phyloP scores from a whole-genome alignment of 495 filamentous ascomycete species.

The Lepidopterella palustris region DNA sequence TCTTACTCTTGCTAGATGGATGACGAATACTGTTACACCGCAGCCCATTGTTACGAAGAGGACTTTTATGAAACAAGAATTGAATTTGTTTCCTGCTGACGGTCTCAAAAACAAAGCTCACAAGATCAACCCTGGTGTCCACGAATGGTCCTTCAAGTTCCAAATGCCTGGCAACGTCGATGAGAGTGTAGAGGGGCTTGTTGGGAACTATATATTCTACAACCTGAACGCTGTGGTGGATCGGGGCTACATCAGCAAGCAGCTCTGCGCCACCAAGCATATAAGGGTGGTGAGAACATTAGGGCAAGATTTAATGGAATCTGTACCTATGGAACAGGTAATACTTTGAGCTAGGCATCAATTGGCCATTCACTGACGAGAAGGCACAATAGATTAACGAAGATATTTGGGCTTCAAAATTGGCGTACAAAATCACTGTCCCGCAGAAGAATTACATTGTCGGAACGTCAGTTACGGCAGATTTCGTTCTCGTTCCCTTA shows the following conservation, averaged over 20 bases:
- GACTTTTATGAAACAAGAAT: conserved; percentile 30
- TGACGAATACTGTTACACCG: conserved; percentile 23
- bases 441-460: conserved; percentile 89
- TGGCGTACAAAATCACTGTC: conserved; percentile 82
- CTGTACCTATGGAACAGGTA: conserved; percentile 62
- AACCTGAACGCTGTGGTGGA: conserved; percentile 82
- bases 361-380: conserved; percentile 6
- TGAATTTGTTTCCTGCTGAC: conserved; percentile 27
- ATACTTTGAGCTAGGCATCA: conserved; percentile 11
- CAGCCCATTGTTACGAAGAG: conserved; percentile 32
- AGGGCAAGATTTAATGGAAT: conserved; percentile 69
- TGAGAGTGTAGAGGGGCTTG: conserved; percentile 84
- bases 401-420: conserved; percentile 91
- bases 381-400: conserved; percentile 41
- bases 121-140: conserved; percentile 66
- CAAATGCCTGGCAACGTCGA: conserved; percentile 66
- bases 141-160: conserved; percentile 86
- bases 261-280: conserved; percentile 69
- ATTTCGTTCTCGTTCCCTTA: conserved; percentile 75
- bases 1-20: conserved; percentile 13
- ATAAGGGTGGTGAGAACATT: conserved; percentile 83
- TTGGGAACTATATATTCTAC: conserved; percentile 75
- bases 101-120: conserved; percentile 44
- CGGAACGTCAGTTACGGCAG: conserved; percentile 70
- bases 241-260: conserved; percentile 71